A percentile compares a stretch with the other conserved stretches of the same genome.
phyloP scores from a whole-genome alignment of 495 filamentous ascomycete species.

The Sordaria brevicollis region DNA sequence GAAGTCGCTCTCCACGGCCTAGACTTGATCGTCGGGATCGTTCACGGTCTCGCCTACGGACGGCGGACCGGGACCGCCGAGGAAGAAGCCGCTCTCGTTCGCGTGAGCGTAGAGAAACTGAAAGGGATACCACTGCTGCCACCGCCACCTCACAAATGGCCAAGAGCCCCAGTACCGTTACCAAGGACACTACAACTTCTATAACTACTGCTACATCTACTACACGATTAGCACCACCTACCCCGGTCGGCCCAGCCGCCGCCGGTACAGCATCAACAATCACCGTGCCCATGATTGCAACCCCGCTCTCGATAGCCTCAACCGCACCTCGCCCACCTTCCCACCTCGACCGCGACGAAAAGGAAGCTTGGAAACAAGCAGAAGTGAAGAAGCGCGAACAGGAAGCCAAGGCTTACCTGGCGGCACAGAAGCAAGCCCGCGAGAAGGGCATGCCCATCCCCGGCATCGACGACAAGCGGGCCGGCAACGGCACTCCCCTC shows the following conservation, averaged over 20 bases:
- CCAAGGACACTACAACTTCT: not conserved
- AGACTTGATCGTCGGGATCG: slow-evolving; percentile 18
- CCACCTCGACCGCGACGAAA: slow-evolving; percentile 18
- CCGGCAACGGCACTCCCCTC: not conserved
- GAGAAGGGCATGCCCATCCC: slow-evolving; percentile 41
- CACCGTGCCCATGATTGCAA: slow-evolving; percentile 4
- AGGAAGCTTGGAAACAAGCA: slow-evolving; percentile 40
- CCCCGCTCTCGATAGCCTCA: slow-evolving; percentile 25
- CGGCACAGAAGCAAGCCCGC: slow-evolving; percentile 40
- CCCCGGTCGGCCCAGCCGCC: not conserved
- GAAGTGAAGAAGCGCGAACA: slow-evolving; percentile 46
- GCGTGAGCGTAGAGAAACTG: not conserved
- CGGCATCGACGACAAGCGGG: slow-evolving; percentile 32
- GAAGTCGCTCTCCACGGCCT: slow-evolving; percentile 18
- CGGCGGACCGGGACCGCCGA: slow-evolving; percentile 14
- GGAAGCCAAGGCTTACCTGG: slow-evolving; percentile 47
- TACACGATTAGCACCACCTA: not conserved
- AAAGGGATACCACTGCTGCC: not conserved
- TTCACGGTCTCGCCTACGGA: slow-evolving; percentile 15
- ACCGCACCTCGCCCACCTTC: slow-evolving; percentile 17
- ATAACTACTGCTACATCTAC: not conserved
- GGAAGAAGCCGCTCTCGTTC: slow-evolving; percentile 24
- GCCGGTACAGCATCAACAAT: not conserved
- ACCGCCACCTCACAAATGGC: not conserved
- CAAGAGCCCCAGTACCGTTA: not conserved